A percentile compares a stretch with the other conserved stretches of the same genome.
Evolutionary conservation across 2,329 filamentous ascomycete genomes (phyloP).

Genomic region (Pseudopithomyces chartarum): DNA sequence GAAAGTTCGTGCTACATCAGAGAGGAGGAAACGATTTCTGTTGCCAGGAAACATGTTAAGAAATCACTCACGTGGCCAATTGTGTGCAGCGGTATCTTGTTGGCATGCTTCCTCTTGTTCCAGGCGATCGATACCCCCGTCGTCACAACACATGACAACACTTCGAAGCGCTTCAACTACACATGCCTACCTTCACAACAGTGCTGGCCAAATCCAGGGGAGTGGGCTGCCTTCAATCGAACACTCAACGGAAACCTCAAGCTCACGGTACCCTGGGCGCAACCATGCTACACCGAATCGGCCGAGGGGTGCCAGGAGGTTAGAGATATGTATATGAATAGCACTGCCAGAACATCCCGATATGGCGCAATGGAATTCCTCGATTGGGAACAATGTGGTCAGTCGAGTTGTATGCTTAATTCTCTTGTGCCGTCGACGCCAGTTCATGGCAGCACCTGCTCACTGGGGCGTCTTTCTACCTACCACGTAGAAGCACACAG

Average conservation of each 20-base stretch:
- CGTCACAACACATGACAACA: neutral
- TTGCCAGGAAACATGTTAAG: neutral
- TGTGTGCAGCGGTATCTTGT: neutral
- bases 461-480: constrained; percentile 39
- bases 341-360: constrained; percentile 30
- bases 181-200: constrained; percentile 42
- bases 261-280: constrained; percentile 38
- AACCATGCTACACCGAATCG: constrained; percentile 31
- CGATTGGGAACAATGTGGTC: constrained; percentile 40
- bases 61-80: neutral
- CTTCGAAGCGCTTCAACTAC: constrained; percentile 24
- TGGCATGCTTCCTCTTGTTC: neutral
- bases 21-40: neutral
- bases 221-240: constrained; percentile 40
- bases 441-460: constrained; percentile 29
- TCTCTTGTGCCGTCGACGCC: constrained; percentile 29
- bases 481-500: constrained; percentile 39
- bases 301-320: constrained; percentile 1
- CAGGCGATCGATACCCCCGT: neutral
- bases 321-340: constrained; percentile 12
- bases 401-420: constrained; percentile 36
- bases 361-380: constrained; percentile 44
- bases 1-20: neutral
- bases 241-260: constrained; percentile 36
- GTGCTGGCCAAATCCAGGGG: constrained; percentile 41